Evolutionary conservation across 2,329 filamentous ascomycete species (phyloP), one percentile per base, ranked within the genome.

Genomic region (Cryphonectria carpinicola): DNA sequence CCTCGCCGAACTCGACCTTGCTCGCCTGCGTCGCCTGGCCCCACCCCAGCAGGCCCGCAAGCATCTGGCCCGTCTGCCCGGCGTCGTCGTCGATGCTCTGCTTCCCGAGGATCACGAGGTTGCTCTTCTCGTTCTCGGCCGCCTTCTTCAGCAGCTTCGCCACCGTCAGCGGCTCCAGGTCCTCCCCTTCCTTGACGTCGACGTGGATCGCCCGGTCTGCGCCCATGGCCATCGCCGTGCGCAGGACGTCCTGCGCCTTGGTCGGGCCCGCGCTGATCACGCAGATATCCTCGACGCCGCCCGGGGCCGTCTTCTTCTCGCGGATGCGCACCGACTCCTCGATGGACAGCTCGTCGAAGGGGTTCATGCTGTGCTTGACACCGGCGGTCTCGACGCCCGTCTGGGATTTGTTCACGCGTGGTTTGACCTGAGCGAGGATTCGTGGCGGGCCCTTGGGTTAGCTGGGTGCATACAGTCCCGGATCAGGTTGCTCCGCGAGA

Each of bases 291-390:
- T 94, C 91, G 73, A 99, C 95, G 77, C 92, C 91, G 74, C 88
- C 85, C 25, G 90, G 87, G 25, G 89, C 89, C 69, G 83, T 82
- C 82, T 93, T 92, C 85, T 93, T 92, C 82, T 98, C 95, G 81
- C 96, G 95, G 79, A 99, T 92, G 56, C 93, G 94, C 66, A 98
- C 93, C 66, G 95, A 93, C 85, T 98, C 96, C 84, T 99, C 96
- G 81, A 99, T 90, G 60, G 94, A 97, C 78, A 99, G 93, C 82
- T 99, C 96, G 86, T 99, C 96, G 84, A 99, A 99, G 28, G 96
- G 96, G 87, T 98, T 99, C 89, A 99, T 95, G 80, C 92, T 95
- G 88, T 98, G 95, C 84, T 98, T 98, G 79, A 98, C 94, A 76
- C 93, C 93, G 74, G 91, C 87, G 69, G 93, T 97, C 84, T 98